A percentile compares a stretch with the other conserved stretches of the same genome.
Conservation (phyloP, 768 basidiomycete species). For the Mycena metata region DNA sequence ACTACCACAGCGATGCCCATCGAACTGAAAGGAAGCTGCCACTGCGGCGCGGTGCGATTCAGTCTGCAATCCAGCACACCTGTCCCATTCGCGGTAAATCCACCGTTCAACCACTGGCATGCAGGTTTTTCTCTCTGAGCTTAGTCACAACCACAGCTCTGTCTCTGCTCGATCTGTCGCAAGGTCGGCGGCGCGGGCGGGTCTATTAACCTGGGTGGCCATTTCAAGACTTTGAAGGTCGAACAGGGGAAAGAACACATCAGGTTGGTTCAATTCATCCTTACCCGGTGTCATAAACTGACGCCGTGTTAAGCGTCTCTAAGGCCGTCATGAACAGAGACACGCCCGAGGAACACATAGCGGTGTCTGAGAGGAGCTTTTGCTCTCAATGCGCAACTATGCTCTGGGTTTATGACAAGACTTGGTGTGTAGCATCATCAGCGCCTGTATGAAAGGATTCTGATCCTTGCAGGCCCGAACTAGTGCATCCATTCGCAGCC, state of each 20-base stretch:
- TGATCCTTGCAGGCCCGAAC: constrained; percentile 63
- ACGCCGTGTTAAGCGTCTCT: constrained; percentile 61
- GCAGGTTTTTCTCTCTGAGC: no score
- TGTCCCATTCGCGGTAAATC: constrained; percentile 76
- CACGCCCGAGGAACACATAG: constrained; percentile 60
- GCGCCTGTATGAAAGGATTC: background rate
- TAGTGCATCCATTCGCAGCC: constrained; percentile 77
- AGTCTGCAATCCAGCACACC: constrained; percentile 66
- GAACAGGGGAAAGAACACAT: constrained; percentile 66
- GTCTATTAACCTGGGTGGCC: constrained; percentile 75
- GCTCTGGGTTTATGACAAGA: constrained; percentile 74
- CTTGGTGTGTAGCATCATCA: constrained; percentile 55
- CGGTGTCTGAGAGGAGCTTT: constrained; percentile 72
- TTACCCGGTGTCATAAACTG: background rate
- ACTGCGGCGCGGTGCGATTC: constrained; percentile 66
- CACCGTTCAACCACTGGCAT: no score
- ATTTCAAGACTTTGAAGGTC: constrained; percentile 63
- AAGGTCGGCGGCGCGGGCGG: constrained; percentile 78
- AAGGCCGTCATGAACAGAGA: constrained; percentile 73
- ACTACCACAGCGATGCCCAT: constrained; percentile 61
- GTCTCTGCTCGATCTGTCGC: constrained; percentile 78
- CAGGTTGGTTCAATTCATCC: constrained; percentile 53
- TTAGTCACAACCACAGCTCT: constrained; percentile 58
- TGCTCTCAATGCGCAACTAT: constrained; percentile 74
- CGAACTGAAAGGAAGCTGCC: constrained; percentile 67